Percentiles rank a stretch among this genome's conserved stretches.
These are phyloP conservation scores for Corniculantispora saksenae DNA, from an alignment of 2,329 filamentous ascomycete species.

Conservation along the genomic window DNA sequence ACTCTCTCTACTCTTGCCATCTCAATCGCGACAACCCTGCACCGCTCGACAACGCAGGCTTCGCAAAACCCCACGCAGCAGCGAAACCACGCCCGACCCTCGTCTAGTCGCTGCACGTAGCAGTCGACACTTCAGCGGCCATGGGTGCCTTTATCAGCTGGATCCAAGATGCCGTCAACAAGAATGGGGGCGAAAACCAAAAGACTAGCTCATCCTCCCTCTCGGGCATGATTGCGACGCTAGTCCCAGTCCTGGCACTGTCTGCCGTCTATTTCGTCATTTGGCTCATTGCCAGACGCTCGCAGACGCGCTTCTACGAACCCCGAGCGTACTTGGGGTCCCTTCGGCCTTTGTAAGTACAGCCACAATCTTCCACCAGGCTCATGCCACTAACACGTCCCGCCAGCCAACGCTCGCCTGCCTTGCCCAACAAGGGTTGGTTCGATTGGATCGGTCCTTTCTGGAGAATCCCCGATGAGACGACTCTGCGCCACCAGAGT, in stretches of 20 bases:
- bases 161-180: constrained; percentile 35
- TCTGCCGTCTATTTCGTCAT: constrained; percentile 50
- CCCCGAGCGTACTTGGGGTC: constrained; percentile 54
- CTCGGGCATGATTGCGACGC: constrained; percentile 49
- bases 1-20: neutral
- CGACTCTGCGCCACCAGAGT: constrained; percentile 81
- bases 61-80: constrained; percentile 4
- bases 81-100: constrained; percentile 16
- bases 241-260: constrained; percentile 53
- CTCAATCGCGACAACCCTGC: neutral
- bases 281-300: constrained; percentile 52
- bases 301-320: constrained; percentile 54
- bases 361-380: neutral
- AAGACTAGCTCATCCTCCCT: constrained; percentile 34
- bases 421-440: constrained; percentile 54
- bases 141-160: constrained; percentile 43
- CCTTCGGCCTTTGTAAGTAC: constrained; percentile 49
- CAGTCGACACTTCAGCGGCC: constrained; percentile 24
- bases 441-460: constrained; percentile 65
- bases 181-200: constrained; percentile 28
- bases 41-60: neutral
- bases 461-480: constrained; percentile 69
- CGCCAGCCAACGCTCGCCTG: constrained; percentile 55
- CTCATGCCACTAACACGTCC: neutral
- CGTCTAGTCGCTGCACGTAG: constrained; percentile 18